phyloP scores from a whole-genome alignment of 164 flowering plant genomes.

The Berberis thunbergii region DNA sequence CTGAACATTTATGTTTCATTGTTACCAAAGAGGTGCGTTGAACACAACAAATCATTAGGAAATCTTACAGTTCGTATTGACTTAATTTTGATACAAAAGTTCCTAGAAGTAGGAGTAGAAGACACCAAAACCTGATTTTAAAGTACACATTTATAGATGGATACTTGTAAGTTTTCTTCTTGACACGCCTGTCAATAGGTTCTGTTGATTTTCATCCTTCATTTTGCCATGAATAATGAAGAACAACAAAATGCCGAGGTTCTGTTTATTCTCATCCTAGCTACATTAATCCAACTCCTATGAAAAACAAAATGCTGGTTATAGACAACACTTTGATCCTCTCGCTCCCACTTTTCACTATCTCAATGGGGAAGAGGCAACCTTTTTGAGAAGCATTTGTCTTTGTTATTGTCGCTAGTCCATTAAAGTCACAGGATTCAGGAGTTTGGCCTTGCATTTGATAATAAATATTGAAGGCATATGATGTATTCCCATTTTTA shows the following conservation, averaged over 20 bases:
- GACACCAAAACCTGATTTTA: too few relatives aligned
- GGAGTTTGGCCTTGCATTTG: slow-evolving; percentile 65
- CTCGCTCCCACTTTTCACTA: slow-evolving; percentile 22
- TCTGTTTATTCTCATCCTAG: not conserved
- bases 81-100: too few relatives aligned
- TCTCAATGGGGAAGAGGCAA: slow-evolving; percentile 71
- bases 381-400: slow-evolving; percentile 29
- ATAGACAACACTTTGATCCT: slow-evolving; percentile 4
- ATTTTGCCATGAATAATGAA: not conserved
- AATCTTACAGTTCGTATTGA: too few relatives aligned
- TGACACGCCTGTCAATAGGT: too few relatives aligned
- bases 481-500: slow-evolving; percentile 45
- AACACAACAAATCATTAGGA: too few relatives aligned
- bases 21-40: too few relatives aligned
- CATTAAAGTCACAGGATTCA: slow-evolving; percentile 61
- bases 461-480: slow-evolving; percentile 74
- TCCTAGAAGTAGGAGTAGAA: too few relatives aligned
- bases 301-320: slow-evolving; percentile 1
- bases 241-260: not conserved
- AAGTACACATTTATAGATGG: too few relatives aligned
- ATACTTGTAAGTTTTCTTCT: too few relatives aligned
- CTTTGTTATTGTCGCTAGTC: slow-evolving; percentile 43
- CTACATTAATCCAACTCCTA: slow-evolving; percentile 1
- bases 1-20: too few relatives aligned
- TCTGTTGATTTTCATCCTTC: not conserved